Conservation (phyloP, 2,329 filamentous ascomycete species). For the Laburnicola sp. region DNA sequence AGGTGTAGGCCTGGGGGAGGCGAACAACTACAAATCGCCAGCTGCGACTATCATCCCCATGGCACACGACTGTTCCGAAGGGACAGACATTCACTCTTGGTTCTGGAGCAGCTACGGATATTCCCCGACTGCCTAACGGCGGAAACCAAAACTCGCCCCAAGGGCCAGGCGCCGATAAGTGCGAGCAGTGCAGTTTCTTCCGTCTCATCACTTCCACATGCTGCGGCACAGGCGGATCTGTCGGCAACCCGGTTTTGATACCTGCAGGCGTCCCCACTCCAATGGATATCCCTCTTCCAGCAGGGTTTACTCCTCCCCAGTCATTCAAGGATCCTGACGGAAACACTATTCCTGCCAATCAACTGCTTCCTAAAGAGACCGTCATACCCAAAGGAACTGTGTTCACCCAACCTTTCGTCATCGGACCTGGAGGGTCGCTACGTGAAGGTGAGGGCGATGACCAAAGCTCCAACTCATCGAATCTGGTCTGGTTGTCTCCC, state of each 20-base stretch:
- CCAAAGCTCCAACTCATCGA: neutral
- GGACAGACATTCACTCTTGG: constrained; percentile 11
- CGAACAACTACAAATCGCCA: constrained; percentile 11
- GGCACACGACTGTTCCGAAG: constrained; percentile 3
- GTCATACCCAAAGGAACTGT: constrained; percentile 2
- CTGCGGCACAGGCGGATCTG: constrained; percentile 13
- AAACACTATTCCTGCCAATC: constrained; percentile 8
- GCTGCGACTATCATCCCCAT: constrained; percentile 10
- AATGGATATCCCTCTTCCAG: constrained; percentile 14
- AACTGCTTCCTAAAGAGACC: constrained; percentile 6
- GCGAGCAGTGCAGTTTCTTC: constrained; percentile 16
- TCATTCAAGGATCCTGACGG: neutral
- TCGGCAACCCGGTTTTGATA: constrained; percentile 11
- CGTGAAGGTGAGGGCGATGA: constrained; percentile 3
- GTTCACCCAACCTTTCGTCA: neutral
- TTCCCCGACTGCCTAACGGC: constrained; percentile 11
- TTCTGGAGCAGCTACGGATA: constrained; percentile 8
- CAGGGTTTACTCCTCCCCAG: constrained; percentile 4
- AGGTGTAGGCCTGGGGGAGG: neutral
- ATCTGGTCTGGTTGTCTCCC: neutral
- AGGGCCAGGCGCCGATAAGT: constrained; percentile 10
- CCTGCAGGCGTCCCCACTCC: constrained; percentile 9
- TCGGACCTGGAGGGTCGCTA: neutral
- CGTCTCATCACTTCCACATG: constrained; percentile 14
- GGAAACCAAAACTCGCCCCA: constrained; percentile 12